phyloP scores from a whole-genome alignment of 148 eudicot species.

The Vaccinium vitisidaea region DNA sequence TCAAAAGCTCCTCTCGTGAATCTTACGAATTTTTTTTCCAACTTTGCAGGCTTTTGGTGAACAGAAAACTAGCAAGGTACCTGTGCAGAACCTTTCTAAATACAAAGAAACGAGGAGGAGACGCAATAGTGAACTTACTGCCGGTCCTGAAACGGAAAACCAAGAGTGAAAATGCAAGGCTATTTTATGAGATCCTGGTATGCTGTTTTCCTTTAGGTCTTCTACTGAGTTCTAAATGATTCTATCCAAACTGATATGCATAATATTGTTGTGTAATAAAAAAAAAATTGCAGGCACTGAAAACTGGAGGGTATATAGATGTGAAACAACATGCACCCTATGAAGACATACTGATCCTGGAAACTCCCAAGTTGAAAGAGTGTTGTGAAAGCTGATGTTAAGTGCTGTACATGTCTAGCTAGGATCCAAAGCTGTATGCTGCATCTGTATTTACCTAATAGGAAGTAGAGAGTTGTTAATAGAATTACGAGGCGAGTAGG shows the following conservation, averaged over 20 bases:
- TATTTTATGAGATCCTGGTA: slow-evolving; percentile 90
- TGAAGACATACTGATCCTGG: slow-evolving; percentile 44
- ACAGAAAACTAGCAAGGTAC: slow-evolving; percentile 58
- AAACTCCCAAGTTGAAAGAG: slow-evolving; percentile 46
- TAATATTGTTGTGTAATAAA: neutral
- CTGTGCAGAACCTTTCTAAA: slow-evolving; percentile 35
- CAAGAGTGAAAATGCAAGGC: slow-evolving; percentile 61
- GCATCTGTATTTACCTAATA: neutral
- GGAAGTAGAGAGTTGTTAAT: neutral
- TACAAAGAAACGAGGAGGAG: slow-evolving; percentile 34
- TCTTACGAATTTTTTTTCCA: neutral
- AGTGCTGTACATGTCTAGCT: slow-evolving; percentile 1
- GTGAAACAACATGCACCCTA: slow-evolving; percentile 62
- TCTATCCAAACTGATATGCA: neutral
- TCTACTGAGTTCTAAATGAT: neutral
- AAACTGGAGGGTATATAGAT: slow-evolving; percentile 44
- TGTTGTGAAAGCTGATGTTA: slow-evolving; percentile 22
- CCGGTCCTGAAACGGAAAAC: slow-evolving; percentile 52
- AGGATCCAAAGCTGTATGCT: neutral
- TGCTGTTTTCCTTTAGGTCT: neutral
- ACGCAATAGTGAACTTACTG: slow-evolving; percentile 40
- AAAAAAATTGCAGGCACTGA: slow-evolving; percentile 43
- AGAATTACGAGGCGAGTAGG: neutral
- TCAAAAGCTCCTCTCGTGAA: slow-evolving; percentile 3
- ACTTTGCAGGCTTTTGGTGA: neutral